A percentile compares a stretch with the other conserved stretches of the same genome.
phyloP scores from a whole-genome alignment of 2,329 filamentous ascomycete genomes.

The Claviceps quebecensis region DNA sequence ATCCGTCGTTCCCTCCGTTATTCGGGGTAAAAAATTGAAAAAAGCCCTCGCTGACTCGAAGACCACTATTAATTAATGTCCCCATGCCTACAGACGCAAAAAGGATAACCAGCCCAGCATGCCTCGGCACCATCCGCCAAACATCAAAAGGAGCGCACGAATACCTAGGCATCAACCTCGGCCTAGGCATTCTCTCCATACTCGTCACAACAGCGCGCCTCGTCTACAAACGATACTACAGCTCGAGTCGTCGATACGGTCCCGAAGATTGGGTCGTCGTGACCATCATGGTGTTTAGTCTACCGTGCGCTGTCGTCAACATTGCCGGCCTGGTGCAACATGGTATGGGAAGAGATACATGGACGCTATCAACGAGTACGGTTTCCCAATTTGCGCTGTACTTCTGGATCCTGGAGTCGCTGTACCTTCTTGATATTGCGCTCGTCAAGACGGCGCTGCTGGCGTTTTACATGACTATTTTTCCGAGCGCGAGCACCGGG shows the following conservation, averaged over 20 bases:
- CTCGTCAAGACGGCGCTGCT: conserved; percentile 34
- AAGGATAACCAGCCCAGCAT: conserved; percentile 2
- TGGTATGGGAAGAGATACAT: conserved; percentile 32
- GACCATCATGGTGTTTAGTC: conserved; percentile 11
- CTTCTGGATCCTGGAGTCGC: conserved; percentile 24
- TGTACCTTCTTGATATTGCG: conserved; percentile 30
- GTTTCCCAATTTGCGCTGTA: conserved; percentile 27
- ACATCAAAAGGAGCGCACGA: neutral
- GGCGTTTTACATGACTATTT: conserved; percentile 37
- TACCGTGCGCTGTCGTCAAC: conserved; percentile 16
- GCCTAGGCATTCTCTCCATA: conserved; percentile 15
- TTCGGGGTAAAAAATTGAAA: neutral
- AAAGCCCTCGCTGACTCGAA: neutral
- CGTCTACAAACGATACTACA: conserved; percentile 13
- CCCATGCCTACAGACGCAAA: neutral
- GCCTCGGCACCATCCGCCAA: neutral
- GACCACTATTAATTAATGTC: neutral
- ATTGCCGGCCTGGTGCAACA: conserved; percentile 15
- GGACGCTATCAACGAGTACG: conserved; percentile 24
- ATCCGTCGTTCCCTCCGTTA: too few species aligned
- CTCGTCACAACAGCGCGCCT: conserved; percentile 23
- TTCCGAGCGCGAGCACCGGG: conserved; percentile 22
- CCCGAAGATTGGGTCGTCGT: conserved; percentile 20
- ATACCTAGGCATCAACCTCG: conserved; percentile 1
- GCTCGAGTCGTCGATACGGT: conserved; percentile 14